Evolutionary conservation across 441 rosid genomes (phyloP), one percentile per base, ranked within the genome.

Genomic region (Erodium moschatum): DNA sequence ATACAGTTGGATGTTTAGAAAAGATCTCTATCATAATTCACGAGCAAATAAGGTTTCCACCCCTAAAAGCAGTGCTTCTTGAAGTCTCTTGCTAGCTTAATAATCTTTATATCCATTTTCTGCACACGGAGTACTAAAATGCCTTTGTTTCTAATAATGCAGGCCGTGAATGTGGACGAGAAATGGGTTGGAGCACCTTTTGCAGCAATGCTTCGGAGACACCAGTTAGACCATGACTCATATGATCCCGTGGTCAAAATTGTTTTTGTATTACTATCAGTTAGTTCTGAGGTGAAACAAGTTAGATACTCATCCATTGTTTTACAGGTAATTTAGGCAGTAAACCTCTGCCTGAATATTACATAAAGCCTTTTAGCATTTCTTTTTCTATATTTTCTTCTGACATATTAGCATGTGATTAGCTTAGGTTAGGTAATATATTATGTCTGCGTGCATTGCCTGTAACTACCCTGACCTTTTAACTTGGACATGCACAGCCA

Each of bases 141-240:
- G 27, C 65, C 69, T 73, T 48, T 65, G 67, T 70, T 72, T 70
- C 73, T 29, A 54, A 70, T 76, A 13, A 69, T 81, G 82, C 84
- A 94, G 97, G 85, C 95, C 68, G 42, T 88, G 70, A 80, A 80
- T 77, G 82, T 94, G 27, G 97, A 91, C 68, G 79, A 84, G 67
- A 91, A 89, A 84, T 85, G 96, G 97, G 66, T 13, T 19, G 96
- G 91, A 71, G 89, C 97, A 76, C 98, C 97, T 74, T 88, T 85
- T 84, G 89, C 91, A 46, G 87, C 98, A 69, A 81, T 94, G 96
- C 88, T 94, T 78, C 90, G 97, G 64, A 78, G 86, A 80, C 93
- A 89, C 83, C 92, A 74, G 62, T 62, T 78, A 70, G 85, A 74
- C 48, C 71, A 73, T 67, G 89, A 83, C 64, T 75, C 84, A 78